These are phyloP conservation scores for Backusella tuberculispora DNA, from an alignment of 192 early-diverging fungal species.

Conservation along the genomic window DNA sequence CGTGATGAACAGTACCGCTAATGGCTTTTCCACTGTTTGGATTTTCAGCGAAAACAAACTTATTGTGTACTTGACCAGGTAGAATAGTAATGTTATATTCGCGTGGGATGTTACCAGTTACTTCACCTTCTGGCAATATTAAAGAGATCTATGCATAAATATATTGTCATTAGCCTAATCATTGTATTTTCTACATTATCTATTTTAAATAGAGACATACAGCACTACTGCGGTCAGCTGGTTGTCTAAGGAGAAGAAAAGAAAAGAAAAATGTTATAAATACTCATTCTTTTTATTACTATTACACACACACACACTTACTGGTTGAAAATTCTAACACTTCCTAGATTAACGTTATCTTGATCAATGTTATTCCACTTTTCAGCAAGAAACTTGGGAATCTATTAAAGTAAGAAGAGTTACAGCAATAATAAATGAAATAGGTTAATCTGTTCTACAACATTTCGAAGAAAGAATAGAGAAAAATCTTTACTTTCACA, in stretches of 20 bases:
- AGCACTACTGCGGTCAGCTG: conserved; percentile 16
- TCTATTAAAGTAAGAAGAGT: conserved; percentile 36
- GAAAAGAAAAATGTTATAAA: not conserved
- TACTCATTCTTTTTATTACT: not conserved
- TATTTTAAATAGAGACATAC: not conserved
- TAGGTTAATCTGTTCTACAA: not conserved
- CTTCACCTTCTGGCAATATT: conserved; percentile 65
- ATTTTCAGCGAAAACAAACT: conserved; percentile 79
- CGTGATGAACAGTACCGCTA: conserved; percentile 70
- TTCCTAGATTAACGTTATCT: conserved; percentile 76
- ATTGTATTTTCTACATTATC: not conserved
- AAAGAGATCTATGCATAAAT: conserved; percentile 55
- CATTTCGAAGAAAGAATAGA: not conserved
- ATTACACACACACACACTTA: conserved; percentile 18
- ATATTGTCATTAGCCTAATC: not conserved
- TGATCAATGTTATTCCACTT: conserved; percentile 74
- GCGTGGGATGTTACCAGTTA: conserved; percentile 71
- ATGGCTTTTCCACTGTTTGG: conserved; percentile 43
- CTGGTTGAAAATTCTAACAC: conserved; percentile 73
- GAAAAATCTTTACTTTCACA: conserved; percentile 69
- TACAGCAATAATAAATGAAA: not conserved
- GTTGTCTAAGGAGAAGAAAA: conserved; percentile 9
- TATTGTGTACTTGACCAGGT: conserved; percentile 68
- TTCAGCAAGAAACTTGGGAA: conserved; percentile 88
- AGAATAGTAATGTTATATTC: conserved; percentile 82